phyloP scores from a whole-genome alignment of 805 yeast species.

The Ogataea glucozyma region DNA sequence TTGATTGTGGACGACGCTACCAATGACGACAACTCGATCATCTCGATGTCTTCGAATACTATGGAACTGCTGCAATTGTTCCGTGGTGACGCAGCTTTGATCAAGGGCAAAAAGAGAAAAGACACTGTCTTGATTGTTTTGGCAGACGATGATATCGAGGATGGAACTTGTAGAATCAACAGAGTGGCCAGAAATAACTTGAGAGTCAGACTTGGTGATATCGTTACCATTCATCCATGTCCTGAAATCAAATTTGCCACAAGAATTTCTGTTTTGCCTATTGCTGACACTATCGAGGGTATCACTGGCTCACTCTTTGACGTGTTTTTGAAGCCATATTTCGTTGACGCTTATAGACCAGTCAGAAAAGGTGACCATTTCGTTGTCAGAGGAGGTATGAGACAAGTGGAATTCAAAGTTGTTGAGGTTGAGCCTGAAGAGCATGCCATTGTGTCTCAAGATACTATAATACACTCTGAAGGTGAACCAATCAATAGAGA shows the following conservation, averaged over 20 bases:
- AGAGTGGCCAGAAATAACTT: slow-evolving; percentile 95
- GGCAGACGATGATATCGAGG: slow-evolving; percentile 95
- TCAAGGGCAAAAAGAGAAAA: slow-evolving; percentile 96
- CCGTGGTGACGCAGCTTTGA: slow-evolving; percentile 96
- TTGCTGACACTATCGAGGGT: slow-evolving; percentile 98
- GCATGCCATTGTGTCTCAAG: slow-evolving; percentile 97
- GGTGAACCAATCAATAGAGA: slow-evolving; percentile 99
- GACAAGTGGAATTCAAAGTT: slow-evolving; percentile 98
- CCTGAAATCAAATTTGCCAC: slow-evolving; percentile 97
- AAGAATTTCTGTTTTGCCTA: slow-evolving; percentile 92
- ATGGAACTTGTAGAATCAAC: slow-evolving; percentile 91
- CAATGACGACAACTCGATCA: slow-evolving; percentile 95
- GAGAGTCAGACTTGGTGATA: slow-evolving; percentile 91
- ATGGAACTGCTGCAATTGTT: slow-evolving; percentile 93
- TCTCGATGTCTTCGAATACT: slow-evolving; percentile 91
- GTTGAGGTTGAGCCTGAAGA: slow-evolving; percentile 98
- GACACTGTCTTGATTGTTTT: slow-evolving; percentile 95
- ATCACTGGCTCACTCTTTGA: slow-evolving; percentile 95
- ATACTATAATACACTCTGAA: slow-evolving; percentile 96
- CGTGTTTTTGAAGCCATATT: slow-evolving; percentile 94
- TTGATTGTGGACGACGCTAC: slow-evolving; percentile 95
- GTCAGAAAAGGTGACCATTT: slow-evolving; percentile 97
- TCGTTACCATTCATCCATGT: slow-evolving; percentile 88
- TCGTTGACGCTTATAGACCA: slow-evolving; percentile 98
- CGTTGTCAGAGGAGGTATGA: slow-evolving; percentile 97